These are phyloP conservation scores for Xylariomycetidae sp. DNA, from an alignment of 2,329 filamentous ascomycete genomes.

Conservation along the genomic window DNA sequence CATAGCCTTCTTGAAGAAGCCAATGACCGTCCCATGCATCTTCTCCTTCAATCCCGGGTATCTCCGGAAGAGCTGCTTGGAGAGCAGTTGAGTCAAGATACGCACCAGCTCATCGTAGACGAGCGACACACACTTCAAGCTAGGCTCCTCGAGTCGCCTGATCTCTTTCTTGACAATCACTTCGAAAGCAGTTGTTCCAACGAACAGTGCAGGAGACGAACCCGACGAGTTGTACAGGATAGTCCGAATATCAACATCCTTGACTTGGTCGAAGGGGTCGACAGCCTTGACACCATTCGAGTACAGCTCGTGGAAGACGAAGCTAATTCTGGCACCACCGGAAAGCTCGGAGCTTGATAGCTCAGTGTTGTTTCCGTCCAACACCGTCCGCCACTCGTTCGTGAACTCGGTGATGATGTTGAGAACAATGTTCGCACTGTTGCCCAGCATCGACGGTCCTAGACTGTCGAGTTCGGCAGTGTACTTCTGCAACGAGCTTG, in stretches of 20 bases:
- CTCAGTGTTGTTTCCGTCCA: conserved; percentile 96
- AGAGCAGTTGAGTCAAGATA: conserved; percentile 83
- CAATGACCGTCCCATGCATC: conserved; percentile 85
- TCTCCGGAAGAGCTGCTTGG: conserved; percentile 83
- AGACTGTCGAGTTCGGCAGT: conserved; percentile 71
- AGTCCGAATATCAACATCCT: conserved; percentile 94
- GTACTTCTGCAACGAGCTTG: conserved; percentile 92
- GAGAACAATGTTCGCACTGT: conserved; percentile 91
- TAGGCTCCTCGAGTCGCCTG: conserved; percentile 90
- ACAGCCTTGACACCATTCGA: conserved; percentile 96
- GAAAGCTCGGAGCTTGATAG: conserved; percentile 91
- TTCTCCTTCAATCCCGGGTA: conserved; percentile 97
- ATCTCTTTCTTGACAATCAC: conserved; percentile 99
- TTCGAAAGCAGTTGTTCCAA: conserved; percentile 97
- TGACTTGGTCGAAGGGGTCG: conserved; percentile 95
- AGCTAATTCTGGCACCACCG: conserved; percentile 95
- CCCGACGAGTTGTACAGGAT: conserved; percentile 99
- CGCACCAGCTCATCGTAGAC: conserved; percentile 97
- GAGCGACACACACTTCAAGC: conserved; percentile 92
- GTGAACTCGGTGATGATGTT: conserved; percentile 99
- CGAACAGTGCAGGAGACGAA: conserved; percentile 91
- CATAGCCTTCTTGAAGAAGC: conserved; percentile 98
- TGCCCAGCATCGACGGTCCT: conserved; percentile 91
- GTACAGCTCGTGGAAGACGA: conserved; percentile 98
- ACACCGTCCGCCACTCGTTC: conserved; percentile 91